These are phyloP conservation scores for Diaporthe sp. DNA, from an alignment of 2,329 filamentous ascomycete species.

Conservation along the genomic window DNA sequence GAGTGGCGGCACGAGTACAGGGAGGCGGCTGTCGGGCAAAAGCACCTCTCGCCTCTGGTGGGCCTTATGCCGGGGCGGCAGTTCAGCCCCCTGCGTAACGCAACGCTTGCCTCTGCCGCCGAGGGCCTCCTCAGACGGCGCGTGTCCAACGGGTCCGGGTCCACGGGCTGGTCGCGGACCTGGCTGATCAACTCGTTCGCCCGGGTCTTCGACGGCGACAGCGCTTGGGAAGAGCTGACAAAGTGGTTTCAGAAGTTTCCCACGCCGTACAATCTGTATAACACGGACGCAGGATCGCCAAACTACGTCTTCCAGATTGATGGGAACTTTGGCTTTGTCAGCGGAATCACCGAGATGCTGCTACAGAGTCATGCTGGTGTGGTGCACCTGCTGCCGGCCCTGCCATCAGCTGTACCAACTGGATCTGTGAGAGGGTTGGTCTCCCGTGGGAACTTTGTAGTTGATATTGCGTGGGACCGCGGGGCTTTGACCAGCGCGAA, in stretches of 20 bases:
- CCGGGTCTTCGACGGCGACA: conserved; percentile 13
- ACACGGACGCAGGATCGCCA: conserved; percentile 2
- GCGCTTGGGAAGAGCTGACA: conserved; percentile 1
- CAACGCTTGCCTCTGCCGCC: conserved; percentile 33
- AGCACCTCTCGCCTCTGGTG: conserved; percentile 39
- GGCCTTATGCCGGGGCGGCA: conserved; percentile 37
- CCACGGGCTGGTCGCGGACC: conserved; percentile 2
- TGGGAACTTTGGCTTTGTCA: conserved; percentile 20
- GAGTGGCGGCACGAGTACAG: conserved; percentile 39
- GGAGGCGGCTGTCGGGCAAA: conserved; percentile 36
- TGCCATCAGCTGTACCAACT: background rate
- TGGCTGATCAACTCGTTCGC: conserved; percentile 20
- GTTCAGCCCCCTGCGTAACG: conserved; percentile 35
- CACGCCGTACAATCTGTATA: conserved; percentile 1
- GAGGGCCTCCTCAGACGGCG: conserved; percentile 34
- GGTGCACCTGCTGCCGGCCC: background rate
- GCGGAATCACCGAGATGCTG: conserved; percentile 26
- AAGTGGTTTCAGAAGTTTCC: conserved; percentile 6
- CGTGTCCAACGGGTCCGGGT: conserved; percentile 34
- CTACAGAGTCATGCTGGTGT: conserved; percentile 22
- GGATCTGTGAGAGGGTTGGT: background rate
- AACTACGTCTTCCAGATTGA: conserved; percentile 26
- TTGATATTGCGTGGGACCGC: background rate
- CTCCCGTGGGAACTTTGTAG: background rate
- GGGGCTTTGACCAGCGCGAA: background rate